Base-by-base conservation (phyloP, 495 filamentous ascomycete species). In the Talaromyces liani region DNA sequence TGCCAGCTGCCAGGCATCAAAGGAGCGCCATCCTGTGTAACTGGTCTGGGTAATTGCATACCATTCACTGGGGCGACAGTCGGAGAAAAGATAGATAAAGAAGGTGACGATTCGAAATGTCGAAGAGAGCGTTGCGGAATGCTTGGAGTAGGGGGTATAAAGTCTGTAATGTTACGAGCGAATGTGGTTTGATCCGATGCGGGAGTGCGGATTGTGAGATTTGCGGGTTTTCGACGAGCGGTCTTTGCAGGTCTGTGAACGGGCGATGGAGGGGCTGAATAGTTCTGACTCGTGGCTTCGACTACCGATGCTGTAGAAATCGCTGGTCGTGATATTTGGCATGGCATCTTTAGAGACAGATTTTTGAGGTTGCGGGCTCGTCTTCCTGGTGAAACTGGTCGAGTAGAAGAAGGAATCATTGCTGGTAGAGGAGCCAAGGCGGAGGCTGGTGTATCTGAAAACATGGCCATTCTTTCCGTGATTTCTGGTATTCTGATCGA, bases 361-460 rank as follows among this genome's bases (percentile, higher is more conserved):
- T 93, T 93, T 73, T 98, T 98, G 69, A 93, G 87, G 73, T 98
- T 98, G 58, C 92, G 88, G 31, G 86, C 83, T 71, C 91, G 88
- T 70, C 84, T 83, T 31, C 87, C 81, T 2, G 92, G 91, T 4
- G 87, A 88, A 55, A 76, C 74, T 4, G 78, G 70, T 10, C 79
- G 76, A 58, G 66, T 61, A 24, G 65, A 81, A 70, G 61, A 81
- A 54, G 59, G 71, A 22, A 84, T 72, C 39, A 58, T 36, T 66
- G 72, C 62, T 79, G 71, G 49, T 82, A 77, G 10, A 74, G 69
- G 63, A 79, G 76, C 65, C 77, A 78, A 65, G 65, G 68, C 67
- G 22, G 73, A 67, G 39, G 45, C 61, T 41, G 65, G 64, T 18
- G 64, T 64, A 62, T 61, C 57, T 62, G 70, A 33, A 34, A 31